Evolutionary conservation across 1,139 yeast species (phyloP).

Genomic region (Saccharomyces hybrid): DNA sequence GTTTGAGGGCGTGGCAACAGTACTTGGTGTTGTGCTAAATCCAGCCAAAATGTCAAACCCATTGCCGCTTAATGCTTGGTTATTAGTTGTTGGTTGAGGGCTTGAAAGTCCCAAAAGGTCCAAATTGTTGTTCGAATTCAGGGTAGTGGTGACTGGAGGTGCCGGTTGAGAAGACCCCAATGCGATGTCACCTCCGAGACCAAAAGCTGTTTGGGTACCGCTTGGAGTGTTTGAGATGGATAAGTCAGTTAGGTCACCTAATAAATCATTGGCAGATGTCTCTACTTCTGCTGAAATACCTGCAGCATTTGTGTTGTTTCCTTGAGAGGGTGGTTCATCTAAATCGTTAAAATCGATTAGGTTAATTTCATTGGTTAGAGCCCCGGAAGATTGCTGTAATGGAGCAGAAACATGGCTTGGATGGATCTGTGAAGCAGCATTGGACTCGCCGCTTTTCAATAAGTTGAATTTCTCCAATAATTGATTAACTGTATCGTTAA

Average conservation of each 20-base stretch:
- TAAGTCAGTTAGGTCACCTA: slow-evolving; percentile 59
- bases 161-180: slow-evolving; percentile 32
- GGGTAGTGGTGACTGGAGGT: slow-evolving; percentile 13
- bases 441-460: slow-evolving; percentile 55
- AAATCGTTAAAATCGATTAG: slow-evolving; percentile 79
- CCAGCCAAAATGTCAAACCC: slow-evolving; percentile 38
- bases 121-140: slow-evolving; percentile 12
- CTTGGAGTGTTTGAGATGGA: slow-evolving; percentile 35
- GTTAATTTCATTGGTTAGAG: slow-evolving; percentile 41
- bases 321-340: slow-evolving; percentile 1
- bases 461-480: slow-evolving; percentile 59
- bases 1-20: slow-evolving; percentile 12
- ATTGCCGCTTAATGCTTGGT: slow-evolving; percentile 7
- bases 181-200: slow-evolving; percentile 36
- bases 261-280: slow-evolving; percentile 46
- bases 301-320: slow-evolving; percentile 9
- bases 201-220: slow-evolving; percentile 21
- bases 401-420: slow-evolving; percentile 24
- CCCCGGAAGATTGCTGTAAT: slow-evolving; percentile 29
- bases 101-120: slow-evolving; percentile 45
- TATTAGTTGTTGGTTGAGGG: slow-evolving; percentile 23
- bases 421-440: slow-evolving; percentile 50
- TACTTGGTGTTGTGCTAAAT: slow-evolving; percentile 39
- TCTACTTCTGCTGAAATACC: slow-evolving; percentile 26
- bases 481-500: slow-evolving; percentile 68